Evolutionary conservation across 2,329 filamentous ascomycete genomes (phyloP).

Genomic region (Exophiala viscosa): DNA sequence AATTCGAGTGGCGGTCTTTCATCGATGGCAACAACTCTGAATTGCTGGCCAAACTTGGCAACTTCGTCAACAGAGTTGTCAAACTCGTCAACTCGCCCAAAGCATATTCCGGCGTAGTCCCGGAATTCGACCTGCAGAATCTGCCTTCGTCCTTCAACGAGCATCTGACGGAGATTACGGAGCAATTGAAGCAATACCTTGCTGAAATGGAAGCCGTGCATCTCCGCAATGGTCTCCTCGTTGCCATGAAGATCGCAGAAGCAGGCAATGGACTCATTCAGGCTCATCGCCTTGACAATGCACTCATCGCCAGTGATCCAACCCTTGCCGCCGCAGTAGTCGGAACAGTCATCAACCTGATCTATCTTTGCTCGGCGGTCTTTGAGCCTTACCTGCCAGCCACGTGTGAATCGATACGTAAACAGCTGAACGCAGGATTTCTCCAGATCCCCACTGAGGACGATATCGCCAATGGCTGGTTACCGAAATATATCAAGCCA

Average conservation of each 20-base stretch:
- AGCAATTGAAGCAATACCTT: slow-evolving; percentile 53
- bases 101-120: slow-evolving; percentile 64
- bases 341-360: slow-evolving; percentile 76
- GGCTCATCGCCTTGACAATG: slow-evolving; percentile 59
- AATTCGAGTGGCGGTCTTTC: slow-evolving; percentile 86
- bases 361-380: slow-evolving; percentile 74
- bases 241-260: slow-evolving; percentile 56
- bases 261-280: slow-evolving; percentile 60
- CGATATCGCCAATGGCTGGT: slow-evolving; percentile 58
- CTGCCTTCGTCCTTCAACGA: slow-evolving; percentile 40
- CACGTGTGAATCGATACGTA: slow-evolving; percentile 70
- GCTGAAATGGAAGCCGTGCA: slow-evolving; percentile 58
- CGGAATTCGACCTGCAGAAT: slow-evolving; percentile 49
- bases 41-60: slow-evolving; percentile 68
- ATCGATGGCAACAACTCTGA: slow-evolving; percentile 84
- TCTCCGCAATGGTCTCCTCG: slow-evolving; percentile 53
- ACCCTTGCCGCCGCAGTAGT: slow-evolving; percentile 61
- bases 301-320: slow-evolving; percentile 57
- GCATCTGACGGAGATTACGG: slow-evolving; percentile 48
- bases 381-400: slow-evolving; percentile 81
- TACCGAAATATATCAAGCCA: slow-evolving; percentile 55
- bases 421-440: slow-evolving; percentile 65
- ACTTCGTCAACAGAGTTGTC: slow-evolving; percentile 69
- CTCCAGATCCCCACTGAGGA: slow-evolving; percentile 56
- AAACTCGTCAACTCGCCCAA: slow-evolving; percentile 71